Base-by-base conservation (phyloP, 2,329 filamentous ascomycete species). In the Leptodontidium sp. region DNA sequence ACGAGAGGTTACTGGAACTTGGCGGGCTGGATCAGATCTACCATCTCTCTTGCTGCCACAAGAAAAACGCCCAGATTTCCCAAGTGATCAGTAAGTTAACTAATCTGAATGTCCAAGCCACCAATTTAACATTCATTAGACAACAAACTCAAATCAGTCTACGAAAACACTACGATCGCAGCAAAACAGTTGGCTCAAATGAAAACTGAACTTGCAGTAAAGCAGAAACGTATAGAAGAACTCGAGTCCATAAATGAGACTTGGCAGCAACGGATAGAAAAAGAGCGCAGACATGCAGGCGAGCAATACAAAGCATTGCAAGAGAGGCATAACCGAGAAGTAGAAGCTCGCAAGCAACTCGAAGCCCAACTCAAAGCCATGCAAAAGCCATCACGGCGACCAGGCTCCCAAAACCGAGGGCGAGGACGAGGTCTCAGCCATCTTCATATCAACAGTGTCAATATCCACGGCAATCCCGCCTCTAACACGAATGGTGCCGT, bases 11-110 rank as follows among this genome's bases (percentile, higher is more conserved):
- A 3, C 81, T 80, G 1, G 81, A 81, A 71, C 77, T 85, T 0
- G 84, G 84, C 4, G 83, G 83, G 6, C 77, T 85, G 29, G 81
- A 83, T 49, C 83, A 85, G 64, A 79, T 83, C 5, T 85, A 85
- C 69, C 83, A 85, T 70, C 79, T 79, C 14, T 73, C 76, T 24
- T 85, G 83, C 72, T 85, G 84, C 73, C 77, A 79, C 45, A 84
- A 81, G 71, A 79, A 80, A 61, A 75, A 70, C 49, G 70, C 74
- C 0, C 73, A 74, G n/a, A 59, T 81, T 45, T 77, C 77, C 2
- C 72, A 76, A 40, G 72, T 77, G 9, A 77, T 81, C 75, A 82
- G 84, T 72, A 77, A 74, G 68, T 38, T 4, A 15, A 2, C 4
- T n/a, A 17, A 21, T 6, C n/a, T 1, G 1, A 9, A 8, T 15